Percentiles rank a stretch among this genome's conserved stretches.
Conservation (phyloP, 2,329 filamentous ascomycete genomes). For the Aspergillus sp. region DNA sequence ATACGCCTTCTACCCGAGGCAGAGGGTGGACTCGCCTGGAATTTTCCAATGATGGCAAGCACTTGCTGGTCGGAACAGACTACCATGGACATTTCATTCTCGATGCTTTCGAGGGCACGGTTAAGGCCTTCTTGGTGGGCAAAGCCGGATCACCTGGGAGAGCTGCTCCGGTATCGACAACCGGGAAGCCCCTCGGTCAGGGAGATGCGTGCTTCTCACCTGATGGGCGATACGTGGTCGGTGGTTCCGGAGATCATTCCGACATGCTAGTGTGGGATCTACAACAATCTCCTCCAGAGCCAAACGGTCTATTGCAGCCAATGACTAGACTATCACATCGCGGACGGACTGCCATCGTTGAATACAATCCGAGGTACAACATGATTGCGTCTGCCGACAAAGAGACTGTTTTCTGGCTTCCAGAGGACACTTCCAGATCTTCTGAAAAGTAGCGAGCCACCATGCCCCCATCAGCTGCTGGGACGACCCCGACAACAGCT, state of each 20-base stretch:
- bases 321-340: slow-evolving; percentile 42
- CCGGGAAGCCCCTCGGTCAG: slow-evolving; percentile 55
- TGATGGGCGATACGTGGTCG: slow-evolving; percentile 84
- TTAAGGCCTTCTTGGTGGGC: slow-evolving; percentile 70
- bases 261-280: slow-evolving; percentile 88
- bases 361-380: slow-evolving; percentile 89
- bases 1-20: slow-evolving; percentile 51
- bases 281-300: slow-evolving; percentile 53
- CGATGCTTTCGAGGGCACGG: slow-evolving; percentile 83
- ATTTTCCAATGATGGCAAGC: slow-evolving; percentile 94
- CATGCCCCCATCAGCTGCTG: not conserved
- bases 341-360: slow-evolving; percentile 71
- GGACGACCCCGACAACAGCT: not conserved
- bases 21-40: slow-evolving; percentile 81
- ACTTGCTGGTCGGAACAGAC: slow-evolving; percentile 78
- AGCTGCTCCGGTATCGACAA: slow-evolving; percentile 53
- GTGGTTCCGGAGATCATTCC: slow-evolving; percentile 67
- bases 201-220: slow-evolving; percentile 86
- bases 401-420: slow-evolving; percentile 77
- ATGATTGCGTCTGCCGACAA: slow-evolving; percentile 87
- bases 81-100: slow-evolving; percentile 84
- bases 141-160: slow-evolving; percentile 52
- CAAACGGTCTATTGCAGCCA: slow-evolving; percentile 56
- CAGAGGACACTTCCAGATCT: slow-evolving; percentile 56
- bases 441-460: slow-evolving; percentile 33